Evolutionary conservation across 2,329 filamentous ascomycete genomes (phyloP).

Genomic region (Boeremia exigua): DNA sequence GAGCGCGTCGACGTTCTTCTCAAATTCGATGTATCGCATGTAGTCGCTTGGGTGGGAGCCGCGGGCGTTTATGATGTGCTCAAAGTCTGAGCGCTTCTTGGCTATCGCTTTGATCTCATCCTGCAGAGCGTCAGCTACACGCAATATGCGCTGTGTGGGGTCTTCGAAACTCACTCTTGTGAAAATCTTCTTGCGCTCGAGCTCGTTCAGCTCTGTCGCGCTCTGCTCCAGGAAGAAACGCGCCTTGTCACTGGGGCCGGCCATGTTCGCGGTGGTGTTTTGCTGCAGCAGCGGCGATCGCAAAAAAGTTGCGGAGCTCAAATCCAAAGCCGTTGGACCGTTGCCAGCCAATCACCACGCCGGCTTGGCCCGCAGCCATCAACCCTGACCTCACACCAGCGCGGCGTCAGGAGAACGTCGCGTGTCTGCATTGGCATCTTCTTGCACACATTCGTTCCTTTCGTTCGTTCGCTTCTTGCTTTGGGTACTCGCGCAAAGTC

Average conservation of each 20-base stretch:
- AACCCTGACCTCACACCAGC: slow-evolving; percentile 24
- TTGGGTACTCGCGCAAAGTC: background rate
- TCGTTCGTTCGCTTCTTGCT: slow-evolving; percentile 23
- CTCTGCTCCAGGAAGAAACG: slow-evolving; percentile 93
- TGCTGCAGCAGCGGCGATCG: slow-evolving; percentile 18
- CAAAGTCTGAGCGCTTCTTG: slow-evolving; percentile 88
- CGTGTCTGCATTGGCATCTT: slow-evolving; percentile 17
- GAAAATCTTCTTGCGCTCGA: slow-evolving; percentile 91
- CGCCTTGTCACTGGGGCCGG: slow-evolving; percentile 88
- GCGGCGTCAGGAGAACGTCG: slow-evolving; percentile 38
- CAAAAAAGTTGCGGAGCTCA: slow-evolving; percentile 29
- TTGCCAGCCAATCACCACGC: slow-evolving; percentile 23
- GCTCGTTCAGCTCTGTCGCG: slow-evolving; percentile 90
- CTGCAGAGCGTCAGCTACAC: slow-evolving; percentile 51
- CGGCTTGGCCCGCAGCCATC: slow-evolving; percentile 30
- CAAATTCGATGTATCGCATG: slow-evolving; percentile 78
- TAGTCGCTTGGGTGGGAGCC: slow-evolving; percentile 77
- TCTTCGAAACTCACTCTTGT: slow-evolving; percentile 65
- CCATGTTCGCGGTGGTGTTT: slow-evolving; percentile 61
- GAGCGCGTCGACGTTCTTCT: slow-evolving; percentile 72
- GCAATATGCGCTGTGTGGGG: background rate
- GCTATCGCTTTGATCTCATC: slow-evolving; percentile 90
- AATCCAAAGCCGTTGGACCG: slow-evolving; percentile 12
- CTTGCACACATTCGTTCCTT: slow-evolving; percentile 36
- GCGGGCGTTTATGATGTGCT: slow-evolving; percentile 86